phyloP scores from a whole-genome alignment of 2,329 filamentous ascomycete genomes.

The Exserohilum turcica region DNA sequence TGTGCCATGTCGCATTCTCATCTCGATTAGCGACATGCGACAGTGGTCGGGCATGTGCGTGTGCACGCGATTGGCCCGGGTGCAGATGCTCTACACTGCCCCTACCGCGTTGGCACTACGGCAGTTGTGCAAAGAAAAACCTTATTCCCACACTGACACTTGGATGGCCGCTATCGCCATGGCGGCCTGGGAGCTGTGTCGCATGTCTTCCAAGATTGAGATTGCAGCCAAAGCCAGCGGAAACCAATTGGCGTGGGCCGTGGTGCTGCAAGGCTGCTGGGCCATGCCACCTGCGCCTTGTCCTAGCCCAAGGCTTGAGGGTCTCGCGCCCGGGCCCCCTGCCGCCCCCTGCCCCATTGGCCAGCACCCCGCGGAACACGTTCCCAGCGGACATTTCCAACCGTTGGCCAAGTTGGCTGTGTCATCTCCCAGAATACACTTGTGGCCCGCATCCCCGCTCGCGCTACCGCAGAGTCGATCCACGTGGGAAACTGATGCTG shows the following conservation, averaged over 20 bases:
- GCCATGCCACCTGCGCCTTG: not conserved
- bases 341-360: not conserved
- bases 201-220: constrained; percentile 1
- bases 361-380: not conserved
- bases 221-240: not conserved
- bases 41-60: constrained; percentile 1
- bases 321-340: not conserved
- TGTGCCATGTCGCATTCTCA: no score
- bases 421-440: not conserved
- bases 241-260: not conserved
- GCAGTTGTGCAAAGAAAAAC: not conserved
- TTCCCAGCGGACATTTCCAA: constrained; percentile 4
- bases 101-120: constrained; percentile 13
- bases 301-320: not conserved
- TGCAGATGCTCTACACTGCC: constrained; percentile 1
- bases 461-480: constrained; percentile 8
- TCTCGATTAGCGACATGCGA: constrained; percentile 1
- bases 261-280: constrained; percentile 1
- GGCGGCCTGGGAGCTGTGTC: constrained; percentile 6
- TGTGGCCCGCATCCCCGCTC: constrained; percentile 12
- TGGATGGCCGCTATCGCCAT: not conserved
- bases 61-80: not conserved
- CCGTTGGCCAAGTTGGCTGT: constrained; percentile 5
- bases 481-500: constrained; percentile 10
- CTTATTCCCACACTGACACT: not conserved